Percentiles rank a stretch among this genome's conserved stretches.
phyloP scores from a whole-genome alignment of 495 filamentous ascomycete species.

The Penicillium coffeae region DNA sequence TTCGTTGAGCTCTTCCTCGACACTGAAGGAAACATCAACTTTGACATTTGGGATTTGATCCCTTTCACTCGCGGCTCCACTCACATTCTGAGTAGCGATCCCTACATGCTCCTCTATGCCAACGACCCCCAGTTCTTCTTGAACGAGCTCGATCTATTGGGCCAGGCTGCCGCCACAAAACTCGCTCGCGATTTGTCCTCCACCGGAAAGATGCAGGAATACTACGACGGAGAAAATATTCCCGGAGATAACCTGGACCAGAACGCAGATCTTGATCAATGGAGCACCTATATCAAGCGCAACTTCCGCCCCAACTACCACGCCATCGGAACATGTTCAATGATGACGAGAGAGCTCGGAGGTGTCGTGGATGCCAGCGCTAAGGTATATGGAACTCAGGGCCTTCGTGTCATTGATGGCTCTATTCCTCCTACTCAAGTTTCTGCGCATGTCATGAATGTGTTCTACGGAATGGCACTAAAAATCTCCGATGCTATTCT shows the following conservation, averaged over 20 bases:
- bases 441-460: conserved; percentile 26
- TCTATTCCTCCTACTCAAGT: conserved; percentile 38
- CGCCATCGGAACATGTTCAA: conserved; percentile 44
- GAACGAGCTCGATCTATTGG: conserved; percentile 43
- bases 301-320: conserved; percentile 41
- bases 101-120: conserved; percentile 38
- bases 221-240: conserved; percentile 35
- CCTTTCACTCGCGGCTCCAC: conserved; percentile 54
- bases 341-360: conserved; percentile 44
- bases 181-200: conserved; percentile 41
- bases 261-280: conserved; percentile 44
- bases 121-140: conserved; percentile 49
- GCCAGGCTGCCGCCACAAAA: conserved; percentile 47
- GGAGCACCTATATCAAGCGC: conserved; percentile 25
- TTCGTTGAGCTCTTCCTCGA: conserved; percentile 28
- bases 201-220: conserved; percentile 23
- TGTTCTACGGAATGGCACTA: conserved; percentile 42
- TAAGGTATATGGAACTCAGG: conserved; percentile 40
- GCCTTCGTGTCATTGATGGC: conserved; percentile 45
- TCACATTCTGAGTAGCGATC: conserved; percentile 38
- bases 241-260: conserved; percentile 33
- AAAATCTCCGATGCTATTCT: background rate
- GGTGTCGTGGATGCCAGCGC: conserved; percentile 46
- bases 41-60: conserved; percentile 40
- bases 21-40: conserved; percentile 29